Percentiles rank a stretch among this genome's conserved stretches.
Conservation (phyloP, 148 eudicot genomes). For the Spergularia bocconei region DNA sequence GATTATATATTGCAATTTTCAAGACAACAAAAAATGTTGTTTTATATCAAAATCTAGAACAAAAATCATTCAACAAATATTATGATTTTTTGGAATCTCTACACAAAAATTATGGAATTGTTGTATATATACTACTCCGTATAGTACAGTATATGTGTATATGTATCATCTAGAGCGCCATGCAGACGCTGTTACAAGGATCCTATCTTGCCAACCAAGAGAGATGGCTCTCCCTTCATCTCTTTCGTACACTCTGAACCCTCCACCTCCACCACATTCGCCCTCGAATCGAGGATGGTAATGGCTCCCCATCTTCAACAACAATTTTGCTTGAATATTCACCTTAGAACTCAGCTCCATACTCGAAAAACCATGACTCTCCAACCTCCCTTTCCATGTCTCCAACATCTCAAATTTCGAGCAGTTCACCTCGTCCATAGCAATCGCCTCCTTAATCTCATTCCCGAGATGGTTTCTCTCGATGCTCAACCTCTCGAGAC, state of each 20-base stretch:
- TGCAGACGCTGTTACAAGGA: slow-evolving; percentile 55
- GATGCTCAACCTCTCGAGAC: slow-evolving; percentile 56
- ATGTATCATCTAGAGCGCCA: slow-evolving; percentile 32
- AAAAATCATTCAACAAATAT: too few species aligned
- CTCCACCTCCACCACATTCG: slow-evolving; percentile 40
- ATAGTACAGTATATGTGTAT: too few species aligned
- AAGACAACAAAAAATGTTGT: too few species aligned
- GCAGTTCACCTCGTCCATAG: slow-evolving; percentile 25
- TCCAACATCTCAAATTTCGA: slow-evolving; percentile 53
- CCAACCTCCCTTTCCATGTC: slow-evolving; percentile 70
- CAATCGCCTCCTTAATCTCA: slow-evolving; percentile 53
- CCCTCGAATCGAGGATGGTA: slow-evolving; percentile 48
- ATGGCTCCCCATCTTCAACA: slow-evolving; percentile 59
- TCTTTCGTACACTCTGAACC: slow-evolving; percentile 53
- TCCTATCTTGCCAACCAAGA: slow-evolving; percentile 70
- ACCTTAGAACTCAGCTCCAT: slow-evolving; percentile 53
- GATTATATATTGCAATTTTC: too few species aligned
- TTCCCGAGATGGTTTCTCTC: slow-evolving; percentile 66
- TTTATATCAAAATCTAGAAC: too few species aligned
- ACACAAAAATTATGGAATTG: too few species aligned
- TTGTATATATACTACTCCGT: too few species aligned
- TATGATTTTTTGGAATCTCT: background rate
- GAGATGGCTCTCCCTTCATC: slow-evolving; percentile 52
- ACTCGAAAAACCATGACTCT: slow-evolving; percentile 52
- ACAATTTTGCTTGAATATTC: slow-evolving; percentile 63